Percentiles rank a stretch among this genome's conserved stretches.
Evolutionary conservation across 2,329 filamentous ascomycete species (phyloP).

Genomic region (Metarhizium guizhouense): DNA sequence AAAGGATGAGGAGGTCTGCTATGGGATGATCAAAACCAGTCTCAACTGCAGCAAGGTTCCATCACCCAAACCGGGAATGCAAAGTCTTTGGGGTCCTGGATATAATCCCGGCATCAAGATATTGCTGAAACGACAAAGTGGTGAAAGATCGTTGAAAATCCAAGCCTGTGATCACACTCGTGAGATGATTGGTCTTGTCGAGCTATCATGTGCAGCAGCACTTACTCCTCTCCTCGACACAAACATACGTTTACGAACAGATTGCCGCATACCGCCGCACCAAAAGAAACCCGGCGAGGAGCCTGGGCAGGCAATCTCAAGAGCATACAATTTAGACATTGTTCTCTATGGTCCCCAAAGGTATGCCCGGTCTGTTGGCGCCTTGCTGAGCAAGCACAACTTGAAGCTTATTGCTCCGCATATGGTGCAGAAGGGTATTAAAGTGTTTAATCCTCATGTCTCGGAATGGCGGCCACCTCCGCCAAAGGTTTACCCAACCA

Average conservation of each 20-base stretch:
- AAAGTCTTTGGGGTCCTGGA: conserved; percentile 45
- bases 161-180: conserved; percentile 65
- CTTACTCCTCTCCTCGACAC: conserved; percentile 68
- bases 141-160: conserved; percentile 51
- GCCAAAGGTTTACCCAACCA: conserved; percentile 23
- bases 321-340: conserved; percentile 55
- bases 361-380: conserved; percentile 56
- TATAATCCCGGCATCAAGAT: conserved; percentile 72
- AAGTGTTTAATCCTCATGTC: conserved; percentile 70
- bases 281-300: conserved; percentile 54
- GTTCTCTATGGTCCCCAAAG: conserved; percentile 72
- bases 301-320: conserved; percentile 53
- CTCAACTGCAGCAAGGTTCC: conserved; percentile 63
- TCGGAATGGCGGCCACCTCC: conserved; percentile 36
- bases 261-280: conserved; percentile 61
- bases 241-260: conserved; percentile 55
- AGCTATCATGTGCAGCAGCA: conserved; percentile 55
- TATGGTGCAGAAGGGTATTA: conserved; percentile 57
- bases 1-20: conserved; percentile 66
- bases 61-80: conserved; percentile 53
- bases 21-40: conserved; percentile 63
- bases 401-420: conserved; percentile 60
- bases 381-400: conserved; percentile 51
- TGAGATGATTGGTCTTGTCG: conserved; percentile 67
- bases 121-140: conserved; percentile 50